These are phyloP conservation scores for Peronosclerospora sorghi DNA, from an alignment of 352 stramenopile genomes.

Conservation along the genomic window DNA sequence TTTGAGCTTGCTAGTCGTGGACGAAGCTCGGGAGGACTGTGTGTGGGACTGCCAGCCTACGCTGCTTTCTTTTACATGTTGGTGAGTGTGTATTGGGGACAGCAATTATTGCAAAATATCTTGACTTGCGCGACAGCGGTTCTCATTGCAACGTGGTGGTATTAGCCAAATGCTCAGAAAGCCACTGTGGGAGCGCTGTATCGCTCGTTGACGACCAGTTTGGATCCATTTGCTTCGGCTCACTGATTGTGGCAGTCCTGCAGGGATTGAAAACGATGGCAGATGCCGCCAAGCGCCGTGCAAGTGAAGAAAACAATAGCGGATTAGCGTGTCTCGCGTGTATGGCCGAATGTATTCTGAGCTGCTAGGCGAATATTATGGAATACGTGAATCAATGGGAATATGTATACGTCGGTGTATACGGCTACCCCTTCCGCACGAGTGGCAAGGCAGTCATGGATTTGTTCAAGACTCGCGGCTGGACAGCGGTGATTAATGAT, in stretches of 20 bases:
- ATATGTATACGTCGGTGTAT: too few relatives aligned
- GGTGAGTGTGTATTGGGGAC: conserved; percentile 75
- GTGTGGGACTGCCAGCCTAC: too few relatives aligned
- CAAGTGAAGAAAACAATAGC: too few relatives aligned
- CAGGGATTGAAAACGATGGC: conserved; percentile 72
- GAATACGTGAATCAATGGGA: too few relatives aligned
- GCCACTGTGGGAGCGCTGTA: conserved; percentile 61
- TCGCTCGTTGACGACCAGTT: conserved; percentile 73
- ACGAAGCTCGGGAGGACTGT: conserved; percentile 29
- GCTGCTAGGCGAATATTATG: too few relatives aligned
- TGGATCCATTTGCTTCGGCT: conserved; percentile 77
- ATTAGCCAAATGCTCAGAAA: conserved; percentile 46
- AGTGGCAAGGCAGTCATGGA: too few relatives aligned
- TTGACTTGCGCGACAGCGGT: conserved; percentile 69
- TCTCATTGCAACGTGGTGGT: conserved; percentile 79
- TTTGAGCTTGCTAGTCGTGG: conserved; percentile 21
- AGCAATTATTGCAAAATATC: conserved; percentile 79
- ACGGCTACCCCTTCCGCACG: too few relatives aligned
- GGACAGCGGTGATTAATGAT: too few relatives aligned
- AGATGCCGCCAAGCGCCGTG: too few relatives aligned
- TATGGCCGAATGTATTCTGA: too few relatives aligned
- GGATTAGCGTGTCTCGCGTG: too few relatives aligned
- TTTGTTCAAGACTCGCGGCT: conserved; percentile 76
- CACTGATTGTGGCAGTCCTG: conserved; percentile 81
- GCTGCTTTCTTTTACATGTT: conserved; percentile 72